These are phyloP conservation scores for Clitocybe nebularis DNA, from an alignment of 1,284 basidiomycete species.

Conservation along the genomic window DNA sequence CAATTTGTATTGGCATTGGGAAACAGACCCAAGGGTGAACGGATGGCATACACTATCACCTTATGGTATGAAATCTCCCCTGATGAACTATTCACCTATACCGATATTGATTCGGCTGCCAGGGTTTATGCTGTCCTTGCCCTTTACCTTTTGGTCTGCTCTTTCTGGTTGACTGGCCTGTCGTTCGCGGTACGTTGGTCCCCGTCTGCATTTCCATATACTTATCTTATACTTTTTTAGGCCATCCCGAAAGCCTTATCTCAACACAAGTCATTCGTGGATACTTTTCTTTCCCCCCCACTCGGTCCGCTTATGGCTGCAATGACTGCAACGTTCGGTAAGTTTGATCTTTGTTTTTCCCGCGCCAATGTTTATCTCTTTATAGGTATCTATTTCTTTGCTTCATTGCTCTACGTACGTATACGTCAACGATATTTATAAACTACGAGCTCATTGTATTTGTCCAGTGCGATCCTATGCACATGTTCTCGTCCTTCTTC, in stretches of 20 bases:
- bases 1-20: constrained; percentile 83
- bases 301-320: constrained; percentile 75
- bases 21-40: constrained; percentile 85
- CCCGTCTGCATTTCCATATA: neutral
- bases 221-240: constrained; percentile 23
- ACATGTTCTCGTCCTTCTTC: constrained; percentile 82
- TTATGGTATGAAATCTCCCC: constrained; percentile 46
- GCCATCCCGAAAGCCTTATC: constrained; percentile 40
- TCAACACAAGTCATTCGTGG: constrained; percentile 34
- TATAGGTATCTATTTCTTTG: constrained; percentile 62
- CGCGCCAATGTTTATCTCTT: constrained; percentile 34
- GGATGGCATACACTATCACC: constrained; percentile 65
- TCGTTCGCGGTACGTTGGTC: constrained; percentile 51
- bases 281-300: constrained; percentile 56
- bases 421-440: no score
- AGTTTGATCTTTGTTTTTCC: constrained; percentile 20
- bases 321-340: constrained; percentile 71
- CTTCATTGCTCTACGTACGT: constrained; percentile 76
- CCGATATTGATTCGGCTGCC: no score
- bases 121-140: constrained; percentile 68
- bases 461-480: constrained; percentile 78
- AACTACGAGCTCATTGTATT: no score
- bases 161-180: constrained; percentile 65
- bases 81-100: no score
- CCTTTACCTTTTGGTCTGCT: constrained; percentile 69